phyloP scores from a whole-genome alignment of 2,329 filamentous ascomycete species.

The Pyrenophora seminiperda region DNA sequence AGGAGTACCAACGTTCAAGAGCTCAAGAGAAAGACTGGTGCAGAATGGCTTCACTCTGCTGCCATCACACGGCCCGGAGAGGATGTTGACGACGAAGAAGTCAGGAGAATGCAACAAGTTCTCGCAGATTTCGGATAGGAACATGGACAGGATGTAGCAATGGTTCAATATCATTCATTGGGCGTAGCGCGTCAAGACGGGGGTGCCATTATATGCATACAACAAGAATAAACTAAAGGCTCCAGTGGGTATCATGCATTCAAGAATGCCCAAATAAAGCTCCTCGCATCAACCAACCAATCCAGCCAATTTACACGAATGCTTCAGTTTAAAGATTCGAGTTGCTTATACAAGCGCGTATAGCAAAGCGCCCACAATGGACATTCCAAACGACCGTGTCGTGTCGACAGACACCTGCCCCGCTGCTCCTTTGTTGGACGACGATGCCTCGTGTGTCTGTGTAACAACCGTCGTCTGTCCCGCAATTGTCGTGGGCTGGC shows the following conservation, averaged over 20 bases:
- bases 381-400: constrained; percentile 29
- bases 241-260: constrained; percentile 30
- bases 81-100: constrained; percentile 38
- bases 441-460: constrained; percentile 17
- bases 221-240: constrained; percentile 2
- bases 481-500: constrained; percentile 31
- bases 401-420: constrained; percentile 22
- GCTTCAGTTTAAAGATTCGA: neutral
- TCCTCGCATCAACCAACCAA: neutral
- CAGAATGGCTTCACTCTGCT: constrained; percentile 53
- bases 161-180: constrained; percentile 22
- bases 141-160: neutral
- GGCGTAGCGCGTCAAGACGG: constrained; percentile 13
- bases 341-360: constrained; percentile 28
- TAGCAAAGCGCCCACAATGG: constrained; percentile 32
- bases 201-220: constrained; percentile 7
- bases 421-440: constrained; percentile 29
- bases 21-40: constrained; percentile 39
- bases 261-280: constrained; percentile 8
- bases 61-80: constrained; percentile 47
- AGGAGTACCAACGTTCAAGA: constrained; percentile 51
- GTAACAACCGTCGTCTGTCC: constrained; percentile 28
- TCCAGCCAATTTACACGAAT: neutral
- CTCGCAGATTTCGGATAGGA: neutral
- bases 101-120: constrained; percentile 19